Conservation (phyloP, 2,329 filamentous ascomycete genomes). For the Geosmithia putterillii region DNA sequence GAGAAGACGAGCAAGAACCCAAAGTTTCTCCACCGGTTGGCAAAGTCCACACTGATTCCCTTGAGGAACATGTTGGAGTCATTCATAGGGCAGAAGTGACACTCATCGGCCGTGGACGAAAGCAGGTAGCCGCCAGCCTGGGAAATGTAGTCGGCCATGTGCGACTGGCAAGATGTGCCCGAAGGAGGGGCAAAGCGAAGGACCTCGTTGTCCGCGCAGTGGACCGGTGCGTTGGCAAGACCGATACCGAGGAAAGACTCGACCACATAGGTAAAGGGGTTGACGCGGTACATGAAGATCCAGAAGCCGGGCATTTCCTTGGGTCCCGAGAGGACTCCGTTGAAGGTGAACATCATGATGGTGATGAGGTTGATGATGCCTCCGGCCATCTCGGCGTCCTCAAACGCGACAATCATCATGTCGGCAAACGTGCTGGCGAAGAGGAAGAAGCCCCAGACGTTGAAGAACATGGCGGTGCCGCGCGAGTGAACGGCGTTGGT, state of each 20-base stretch:
- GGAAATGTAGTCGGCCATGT: slow-evolving; percentile 34
- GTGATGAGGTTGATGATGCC: slow-evolving; percentile 49
- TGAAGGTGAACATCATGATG: slow-evolving; percentile 48
- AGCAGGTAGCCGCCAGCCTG: slow-evolving; percentile 33
- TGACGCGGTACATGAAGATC: slow-evolving; percentile 62
- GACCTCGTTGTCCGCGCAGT: slow-evolving; percentile 53
- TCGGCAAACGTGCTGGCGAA: slow-evolving; percentile 63
- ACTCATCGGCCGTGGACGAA: slow-evolving; percentile 36
- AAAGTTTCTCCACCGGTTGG: slow-evolving; percentile 44
- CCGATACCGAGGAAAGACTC: slow-evolving; percentile 13
- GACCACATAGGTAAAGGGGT: slow-evolving; percentile 41
- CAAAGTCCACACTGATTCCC: slow-evolving; percentile 29
- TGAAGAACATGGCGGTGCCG: slow-evolving; percentile 51
- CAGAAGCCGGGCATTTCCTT: slow-evolving; percentile 55
- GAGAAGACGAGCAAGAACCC: slow-evolving; percentile 44
- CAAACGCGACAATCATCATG: slow-evolving; percentile 60
- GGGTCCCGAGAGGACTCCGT: slow-evolving; percentile 50
- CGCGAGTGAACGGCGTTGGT: slow-evolving; percentile 32
- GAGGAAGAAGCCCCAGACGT: slow-evolving; percentile 54
- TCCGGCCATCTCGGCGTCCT: slow-evolving; percentile 55
- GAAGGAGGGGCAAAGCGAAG: slow-evolving; percentile 47
- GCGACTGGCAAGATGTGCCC: slow-evolving; percentile 40
- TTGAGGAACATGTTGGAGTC: slow-evolving; percentile 27
- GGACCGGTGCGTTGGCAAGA: slow-evolving; percentile 12
- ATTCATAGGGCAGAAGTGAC: slow-evolving; percentile 30